phyloP scores from a whole-genome alignment of 352 stramenopile genomes.

The Phytophthora macrochlamydospora region DNA sequence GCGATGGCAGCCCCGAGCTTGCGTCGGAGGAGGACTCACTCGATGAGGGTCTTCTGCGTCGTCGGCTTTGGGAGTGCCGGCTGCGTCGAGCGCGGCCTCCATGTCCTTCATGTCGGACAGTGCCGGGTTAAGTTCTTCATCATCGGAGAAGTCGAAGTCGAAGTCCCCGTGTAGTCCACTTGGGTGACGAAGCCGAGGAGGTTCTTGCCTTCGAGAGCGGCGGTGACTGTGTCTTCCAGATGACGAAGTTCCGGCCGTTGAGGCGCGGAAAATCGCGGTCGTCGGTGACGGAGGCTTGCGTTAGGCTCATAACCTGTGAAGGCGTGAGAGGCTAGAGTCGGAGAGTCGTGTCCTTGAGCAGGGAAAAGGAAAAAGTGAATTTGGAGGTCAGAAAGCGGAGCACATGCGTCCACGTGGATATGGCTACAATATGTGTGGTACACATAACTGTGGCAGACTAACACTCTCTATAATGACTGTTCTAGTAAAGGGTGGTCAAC shows the following conservation, averaged over 20 bases:
- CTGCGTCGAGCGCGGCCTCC: background rate
- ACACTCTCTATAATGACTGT: no score
- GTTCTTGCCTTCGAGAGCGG: conserved; percentile 20
- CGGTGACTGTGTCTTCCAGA: conserved; percentile 15
- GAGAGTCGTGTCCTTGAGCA: no score
- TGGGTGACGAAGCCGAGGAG: conserved; percentile 17
- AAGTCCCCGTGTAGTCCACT: conserved; percentile 5
- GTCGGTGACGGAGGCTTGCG: conserved; percentile 1
- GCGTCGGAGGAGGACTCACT: background rate
- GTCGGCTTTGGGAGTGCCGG: background rate
- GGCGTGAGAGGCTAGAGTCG: background rate
- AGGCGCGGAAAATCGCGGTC: conserved; percentile 2
- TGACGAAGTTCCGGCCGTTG: conserved; percentile 1
- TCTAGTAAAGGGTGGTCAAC: no score
- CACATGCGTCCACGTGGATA: no score
- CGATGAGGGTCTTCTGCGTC: background rate
- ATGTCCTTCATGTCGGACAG: background rate
- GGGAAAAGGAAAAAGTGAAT: background rate
- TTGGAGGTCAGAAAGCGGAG: background rate
- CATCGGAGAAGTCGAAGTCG: conserved; percentile 4
- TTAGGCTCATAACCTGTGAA: conserved; percentile 13
- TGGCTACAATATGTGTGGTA: no score
- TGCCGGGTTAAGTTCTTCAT: background rate
- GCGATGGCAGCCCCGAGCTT: background rate
- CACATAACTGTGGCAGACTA: no score